Evolutionary conservation across 805 yeast species (phyloP).

Genomic region (Kodamaea hsintzibuensis): DNA sequence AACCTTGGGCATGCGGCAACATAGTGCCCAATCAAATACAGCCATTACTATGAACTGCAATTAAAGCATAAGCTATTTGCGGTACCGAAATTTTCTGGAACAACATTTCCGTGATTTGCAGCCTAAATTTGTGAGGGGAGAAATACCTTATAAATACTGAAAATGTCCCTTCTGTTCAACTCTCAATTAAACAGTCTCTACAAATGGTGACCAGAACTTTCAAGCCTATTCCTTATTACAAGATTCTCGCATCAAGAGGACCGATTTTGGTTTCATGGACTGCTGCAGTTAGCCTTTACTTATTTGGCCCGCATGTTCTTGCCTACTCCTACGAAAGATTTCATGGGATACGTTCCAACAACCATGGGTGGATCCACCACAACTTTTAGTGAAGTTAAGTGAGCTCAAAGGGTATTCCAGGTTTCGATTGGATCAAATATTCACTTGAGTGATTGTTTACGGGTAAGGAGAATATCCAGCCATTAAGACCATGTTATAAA

Average conservation of each 20-base stretch:
- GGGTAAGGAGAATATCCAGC: too few relatives aligned
- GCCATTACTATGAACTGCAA: too few relatives aligned
- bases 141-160: background rate
- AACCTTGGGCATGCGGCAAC: too few relatives aligned
- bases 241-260: conserved; percentile 28
- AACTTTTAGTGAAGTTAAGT: background rate
- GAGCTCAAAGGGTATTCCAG: too few relatives aligned
- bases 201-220: conserved; percentile 13
- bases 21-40: too few relatives aligned
- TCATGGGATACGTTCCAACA: conserved; percentile 31
- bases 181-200: too few relatives aligned
- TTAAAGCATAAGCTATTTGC: too few relatives aligned
- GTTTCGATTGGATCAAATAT: too few relatives aligned
- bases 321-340: conserved; percentile 23
- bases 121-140: background rate
- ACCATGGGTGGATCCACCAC: conserved; percentile 12
- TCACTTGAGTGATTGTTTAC: too few relatives aligned
- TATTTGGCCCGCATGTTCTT: conserved; percentile 40
- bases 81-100: too few relatives aligned
- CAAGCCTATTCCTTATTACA: conserved; percentile 22
- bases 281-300: conserved; percentile 27
- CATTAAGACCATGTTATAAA: too few relatives aligned
- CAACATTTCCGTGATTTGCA: background rate
- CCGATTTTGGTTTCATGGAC: conserved; percentile 35
- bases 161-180: background rate